Base-by-base conservation (phyloP, 148 eudicot genomes). In the Salicornia ramosissima region DNA sequence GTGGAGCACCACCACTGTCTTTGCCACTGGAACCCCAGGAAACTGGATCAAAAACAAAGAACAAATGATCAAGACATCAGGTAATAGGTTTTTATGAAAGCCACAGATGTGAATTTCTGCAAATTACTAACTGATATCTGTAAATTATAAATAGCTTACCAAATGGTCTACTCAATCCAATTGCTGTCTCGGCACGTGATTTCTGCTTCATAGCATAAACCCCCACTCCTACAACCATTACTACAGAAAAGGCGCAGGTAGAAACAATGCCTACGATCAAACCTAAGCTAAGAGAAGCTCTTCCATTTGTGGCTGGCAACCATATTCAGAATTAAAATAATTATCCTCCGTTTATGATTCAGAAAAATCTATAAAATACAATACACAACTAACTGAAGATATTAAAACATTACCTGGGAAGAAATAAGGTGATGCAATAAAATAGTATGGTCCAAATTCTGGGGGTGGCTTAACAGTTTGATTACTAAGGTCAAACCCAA, bases 1-100 rank as follows among this genome's bases (percentile, higher is more conserved):
- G 92, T 52, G 92, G 98, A 68, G 86, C 89, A 56, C 90, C 90
- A 50, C 95, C 92, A 67, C 88, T 88, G 53, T 90, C 96, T 70
- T 84, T 85, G 49, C 90, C 89, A 67, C 88, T 87, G 45, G 92
- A 83, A 77, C 80, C 87, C 96, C 89, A 86, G 14, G 98, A 90
- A 56, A 83, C 98, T 90, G 80, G 24, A 72, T 36, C 18, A 57
- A 16, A 75, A 34, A 64, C 3, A 26, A 51, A 6, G 24, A 70
- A 28, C 24, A 50, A 19, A 42, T 24, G 36, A 75, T 45, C 34
- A 39, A 31, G 55, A 10, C 4, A 39, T 39, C 19, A 70, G 25
- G 25, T 31, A 56, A 57, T 11, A 45, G 39, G 21, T 3, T 10
- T 29, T 57, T 36, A 36, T 40, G 9, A 10, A 30, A 67, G 28